These are phyloP conservation scores for Hypoxylon fuscum DNA, from an alignment of 495 filamentous ascomycete species.

Conservation along the genomic window DNA sequence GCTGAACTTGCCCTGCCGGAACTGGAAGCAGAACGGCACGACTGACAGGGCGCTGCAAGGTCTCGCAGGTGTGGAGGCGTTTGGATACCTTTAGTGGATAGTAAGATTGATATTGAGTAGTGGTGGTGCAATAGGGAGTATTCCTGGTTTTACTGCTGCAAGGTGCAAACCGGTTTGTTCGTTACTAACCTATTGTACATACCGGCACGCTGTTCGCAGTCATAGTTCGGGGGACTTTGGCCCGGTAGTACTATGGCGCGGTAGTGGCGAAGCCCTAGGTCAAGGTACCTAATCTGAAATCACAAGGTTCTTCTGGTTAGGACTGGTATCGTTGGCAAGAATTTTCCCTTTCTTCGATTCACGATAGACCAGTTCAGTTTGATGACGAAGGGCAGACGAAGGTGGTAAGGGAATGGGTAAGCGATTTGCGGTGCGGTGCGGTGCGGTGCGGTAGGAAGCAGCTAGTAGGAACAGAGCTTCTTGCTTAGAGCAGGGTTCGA, in stretches of 20 bases:
- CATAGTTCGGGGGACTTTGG: too few relatives aligned
- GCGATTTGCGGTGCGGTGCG: conserved; percentile 27
- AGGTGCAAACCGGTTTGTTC: conserved; percentile 28
- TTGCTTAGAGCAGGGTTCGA: conserved; percentile 35
- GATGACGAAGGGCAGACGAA: conserved; percentile 35
- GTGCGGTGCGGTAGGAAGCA: conserved; percentile 2
- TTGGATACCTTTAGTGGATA: conserved; percentile 28
- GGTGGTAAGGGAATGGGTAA: conserved; percentile 26
- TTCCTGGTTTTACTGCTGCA: conserved; percentile 24
- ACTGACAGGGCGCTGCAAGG: conserved; percentile 35
- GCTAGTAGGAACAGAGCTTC: neutral
- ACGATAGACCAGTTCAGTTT: conserved; percentile 17
- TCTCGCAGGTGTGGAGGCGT: conserved; percentile 40
- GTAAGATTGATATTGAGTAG: conserved; percentile 23
- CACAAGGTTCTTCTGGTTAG: conserved; percentile 10
- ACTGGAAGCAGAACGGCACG: conserved; percentile 34
- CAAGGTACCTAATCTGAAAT: too few relatives aligned
- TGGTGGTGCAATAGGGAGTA: conserved; percentile 32
- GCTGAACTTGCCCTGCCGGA: conserved; percentile 36
- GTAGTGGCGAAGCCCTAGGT: conserved; percentile 14
- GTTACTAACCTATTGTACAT: conserved; percentile 12
- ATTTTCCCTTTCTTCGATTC: conserved; percentile 5
- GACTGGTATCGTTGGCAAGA: neutral
- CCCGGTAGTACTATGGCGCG: too few relatives aligned
- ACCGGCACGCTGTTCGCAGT: neutral